Percentiles rank a stretch among this genome's conserved stretches.
phyloP scores from a whole-genome alignment of 306 rosid species.

The Biancaea sappan region DNA sequence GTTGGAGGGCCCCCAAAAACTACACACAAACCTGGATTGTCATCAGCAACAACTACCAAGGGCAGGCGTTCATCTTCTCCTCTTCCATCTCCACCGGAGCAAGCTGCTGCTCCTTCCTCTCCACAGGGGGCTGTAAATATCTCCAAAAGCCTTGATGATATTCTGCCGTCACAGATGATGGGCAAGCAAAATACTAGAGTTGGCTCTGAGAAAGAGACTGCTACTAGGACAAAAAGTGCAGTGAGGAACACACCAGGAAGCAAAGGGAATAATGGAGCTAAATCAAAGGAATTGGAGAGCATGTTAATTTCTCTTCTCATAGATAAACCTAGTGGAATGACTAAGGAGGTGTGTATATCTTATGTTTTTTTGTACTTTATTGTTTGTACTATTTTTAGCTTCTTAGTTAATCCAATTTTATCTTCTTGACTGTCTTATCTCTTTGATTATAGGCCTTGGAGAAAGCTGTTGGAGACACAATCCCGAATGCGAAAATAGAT shows the following conservation, averaged over 20 bases:
- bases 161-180: conserved; percentile 50
- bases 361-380: conserved; percentile 1
- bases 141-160: conserved; percentile 64
- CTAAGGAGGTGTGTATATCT: conserved; percentile 54
- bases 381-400: conserved; percentile 11
- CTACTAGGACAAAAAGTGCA: conserved; percentile 45
- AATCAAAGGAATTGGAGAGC: conserved; percentile 70
- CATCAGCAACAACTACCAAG: conserved; percentile 60
- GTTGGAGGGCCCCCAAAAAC: conserved; percentile 67
- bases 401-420: conserved; percentile 25
- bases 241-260: conserved; percentile 51
- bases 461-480: conserved; percentile 79
- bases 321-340: conserved; percentile 91
- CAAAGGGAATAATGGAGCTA: conserved; percentile 65
- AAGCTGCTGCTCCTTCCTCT: conserved; percentile 60
- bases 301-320: conserved; percentile 62
- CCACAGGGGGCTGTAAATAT: conserved; percentile 59
- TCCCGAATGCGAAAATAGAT: conserved; percentile 77
- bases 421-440: conserved; percentile 23
- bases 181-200: conserved; percentile 57
- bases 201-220: conserved; percentile 63
- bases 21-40: conserved; percentile 55
- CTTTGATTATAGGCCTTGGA: conserved; percentile 66
- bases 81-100: conserved; percentile 76
- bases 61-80: conserved; percentile 75